Base-by-base conservation (phyloP, 495 filamentous ascomycete species). In the Penicillium odoratum region DNA sequence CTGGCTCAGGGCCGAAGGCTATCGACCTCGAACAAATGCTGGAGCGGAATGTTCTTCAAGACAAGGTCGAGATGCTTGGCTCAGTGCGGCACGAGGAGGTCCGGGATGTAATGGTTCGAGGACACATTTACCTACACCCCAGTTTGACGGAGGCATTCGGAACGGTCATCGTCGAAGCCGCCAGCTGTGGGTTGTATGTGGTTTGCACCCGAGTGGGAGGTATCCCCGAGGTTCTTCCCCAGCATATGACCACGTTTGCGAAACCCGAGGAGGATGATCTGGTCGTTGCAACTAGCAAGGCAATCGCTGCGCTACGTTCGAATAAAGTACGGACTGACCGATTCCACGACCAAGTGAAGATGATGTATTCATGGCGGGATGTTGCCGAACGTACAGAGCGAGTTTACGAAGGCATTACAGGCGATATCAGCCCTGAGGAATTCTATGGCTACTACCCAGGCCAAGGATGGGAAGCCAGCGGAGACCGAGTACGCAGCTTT, bases 1-100 rank as follows among this genome's bases (percentile, higher is more conserved):
- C 90, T 31, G 94, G 94, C 6, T 93, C 89, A 5, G 94, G 94
- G 0, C 94, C 94, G 18, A 97, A 98, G 73, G 91, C 93, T 16
- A 98, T 98, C 60, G 94, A 98, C 71, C 75, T 98, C 2, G 93
- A 98, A 68, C 94, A 98, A 65, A 98, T 97, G 91, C 80, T 98
- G 11, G 94, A 98, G 77, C 85, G 90, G 48, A 91, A 93, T 65
- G 91, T 97, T n/a, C 77, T 97, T 10, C 95, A 98, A 67, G 93
- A 96, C 71, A 86, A 89, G 34, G 91, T 98, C 6, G 89, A 94
- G 64, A 86, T 98, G 79, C 80, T 98, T 13, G 94, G 94, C 15
- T 85, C 93, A 5, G 85, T 98, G 26, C 86, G 94, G 18, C 94
- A 98, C 69, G 95, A 98, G 68, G 92, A 98, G 62, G 94, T 98